A percentile compares a stretch with the other conserved stretches of the same genome.
Conservation (phyloP, 2,329 filamentous ascomycete species). For the Aspergillus unguis region DNA sequence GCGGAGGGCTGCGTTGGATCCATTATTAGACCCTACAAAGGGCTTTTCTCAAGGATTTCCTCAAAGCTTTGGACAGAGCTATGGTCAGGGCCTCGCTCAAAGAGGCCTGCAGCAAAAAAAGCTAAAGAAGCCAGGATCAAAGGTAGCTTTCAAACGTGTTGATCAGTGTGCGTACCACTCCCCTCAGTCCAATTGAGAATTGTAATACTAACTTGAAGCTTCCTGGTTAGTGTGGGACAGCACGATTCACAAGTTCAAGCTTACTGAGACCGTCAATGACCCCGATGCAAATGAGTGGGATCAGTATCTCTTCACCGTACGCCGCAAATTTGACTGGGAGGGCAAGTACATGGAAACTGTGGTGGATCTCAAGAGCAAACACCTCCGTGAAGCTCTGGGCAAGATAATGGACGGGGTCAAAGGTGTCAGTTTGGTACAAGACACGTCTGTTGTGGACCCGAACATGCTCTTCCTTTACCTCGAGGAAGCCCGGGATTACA, state of each 20-base stretch:
- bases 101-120: slow-evolving; percentile 30
- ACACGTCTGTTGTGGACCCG: slow-evolving; percentile 69
- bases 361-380: slow-evolving; percentile 82
- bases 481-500: slow-evolving; percentile 66
- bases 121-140: slow-evolving; percentile 50
- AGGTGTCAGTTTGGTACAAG: slow-evolving; percentile 74
- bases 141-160: slow-evolving; percentile 66
- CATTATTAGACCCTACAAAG: slow-evolving; percentile 16
- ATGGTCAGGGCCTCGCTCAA: not conserved
- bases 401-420: slow-evolving; percentile 74
- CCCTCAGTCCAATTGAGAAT: not conserved
- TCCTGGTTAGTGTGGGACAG: slow-evolving; percentile 47
- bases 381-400: slow-evolving; percentile 66
- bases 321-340: slow-evolving; percentile 78
- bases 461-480: slow-evolving; percentile 73
- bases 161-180: slow-evolving; percentile 51
- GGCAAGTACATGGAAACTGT: slow-evolving; percentile 72
- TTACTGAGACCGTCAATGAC: slow-evolving; percentile 64
- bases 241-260: slow-evolving; percentile 62
- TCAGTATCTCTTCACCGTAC: slow-evolving; percentile 77
- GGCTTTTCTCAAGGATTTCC: slow-evolving; percentile 14
- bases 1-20: slow-evolving; percentile 16
- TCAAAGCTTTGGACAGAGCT: too few species aligned
- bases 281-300: slow-evolving; percentile 67
- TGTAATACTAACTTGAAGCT: not conserved